A percentile compares a stretch with the other conserved stretches of the same genome.
These are phyloP conservation scores for Linnemannia schmuckeri DNA, from an alignment of 192 early-diverging fungal species.

Conservation along the genomic window DNA sequence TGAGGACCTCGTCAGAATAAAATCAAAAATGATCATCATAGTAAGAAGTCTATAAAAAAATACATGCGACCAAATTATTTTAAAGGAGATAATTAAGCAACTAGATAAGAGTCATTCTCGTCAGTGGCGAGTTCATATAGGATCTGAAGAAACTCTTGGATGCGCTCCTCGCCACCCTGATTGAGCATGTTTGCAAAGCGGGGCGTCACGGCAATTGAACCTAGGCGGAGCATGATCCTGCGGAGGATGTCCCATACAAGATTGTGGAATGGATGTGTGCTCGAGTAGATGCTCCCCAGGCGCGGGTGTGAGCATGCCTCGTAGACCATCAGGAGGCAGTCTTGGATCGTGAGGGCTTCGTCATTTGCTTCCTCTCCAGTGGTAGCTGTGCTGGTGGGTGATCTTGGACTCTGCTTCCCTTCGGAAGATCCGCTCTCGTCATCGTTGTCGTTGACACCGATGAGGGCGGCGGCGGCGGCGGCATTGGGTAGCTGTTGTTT, in stretches of 20 bases:
- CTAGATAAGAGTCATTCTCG: not conserved
- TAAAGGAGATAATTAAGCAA: not conserved
- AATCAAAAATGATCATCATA: not conserved
- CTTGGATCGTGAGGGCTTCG: conserved; percentile 23
- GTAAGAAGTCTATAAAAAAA: not conserved
- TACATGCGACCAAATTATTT: not conserved
- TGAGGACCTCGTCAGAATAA: not conserved
- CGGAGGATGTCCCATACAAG: conserved; percentile 39
- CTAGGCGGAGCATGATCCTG: conserved; percentile 24
- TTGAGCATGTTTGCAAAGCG: conserved; percentile 29
- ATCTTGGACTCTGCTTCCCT: not conserved
- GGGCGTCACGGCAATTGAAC: conserved; percentile 16
- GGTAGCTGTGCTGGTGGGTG: not conserved
- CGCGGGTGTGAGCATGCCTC: conserved; percentile 37
- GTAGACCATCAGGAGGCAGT: conserved; percentile 44
- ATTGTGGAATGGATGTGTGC: conserved; percentile 32
- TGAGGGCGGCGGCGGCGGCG: not conserved
- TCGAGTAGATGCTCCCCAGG: conserved; percentile 14
- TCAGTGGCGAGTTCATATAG: conserved; percentile 19
- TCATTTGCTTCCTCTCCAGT: not conserved
- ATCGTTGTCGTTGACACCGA: not conserved
- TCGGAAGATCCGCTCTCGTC: not conserved
- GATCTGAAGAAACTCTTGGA: conserved; percentile 38
- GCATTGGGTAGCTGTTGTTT: not conserved
- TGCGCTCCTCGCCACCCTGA: conserved; percentile 31